Conservation (phyloP, 2,329 filamentous ascomycete species). For the Didymosphaeria variabile region DNA sequence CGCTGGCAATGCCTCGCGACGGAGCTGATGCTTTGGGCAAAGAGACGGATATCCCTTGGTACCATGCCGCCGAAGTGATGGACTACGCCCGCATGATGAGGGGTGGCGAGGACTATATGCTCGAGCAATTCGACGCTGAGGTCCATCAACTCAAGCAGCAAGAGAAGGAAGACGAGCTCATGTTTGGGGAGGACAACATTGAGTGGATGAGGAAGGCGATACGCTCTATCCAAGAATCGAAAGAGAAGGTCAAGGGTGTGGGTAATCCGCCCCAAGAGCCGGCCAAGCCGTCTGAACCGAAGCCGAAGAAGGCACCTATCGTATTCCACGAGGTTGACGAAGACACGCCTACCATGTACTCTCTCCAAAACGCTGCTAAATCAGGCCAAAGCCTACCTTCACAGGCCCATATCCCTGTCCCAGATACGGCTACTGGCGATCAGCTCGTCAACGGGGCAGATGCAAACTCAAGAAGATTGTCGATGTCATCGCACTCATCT, state of each 20-base stretch:
- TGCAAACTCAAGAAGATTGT: conserved; percentile 35
- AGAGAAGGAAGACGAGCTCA: conserved; percentile 86
- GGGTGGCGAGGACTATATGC: conserved; percentile 88
- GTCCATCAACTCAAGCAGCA: conserved; percentile 77
- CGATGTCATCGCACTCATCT: conserved; percentile 42
- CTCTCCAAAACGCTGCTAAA: conserved; percentile 57
- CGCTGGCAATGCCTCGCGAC: conserved; percentile 86
- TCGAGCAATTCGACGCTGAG: conserved; percentile 79
- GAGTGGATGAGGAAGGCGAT: conserved; percentile 92
- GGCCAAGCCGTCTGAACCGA: conserved; percentile 61
- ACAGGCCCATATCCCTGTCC: conserved; percentile 24
- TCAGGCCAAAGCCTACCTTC: conserved; percentile 53
- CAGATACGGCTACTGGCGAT: conserved; percentile 16
- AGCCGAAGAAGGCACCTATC: conserved; percentile 58
- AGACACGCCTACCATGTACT: conserved; percentile 62
- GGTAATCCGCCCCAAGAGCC: conserved; percentile 68
- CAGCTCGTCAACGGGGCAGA: conserved; percentile 7
- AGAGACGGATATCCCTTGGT: conserved; percentile 88
- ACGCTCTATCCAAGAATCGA: conserved; percentile 74
- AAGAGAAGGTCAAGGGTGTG: conserved; percentile 76
- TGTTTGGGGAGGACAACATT: conserved; percentile 86
- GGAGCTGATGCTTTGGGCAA: conserved; percentile 74
- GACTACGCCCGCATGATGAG: conserved; percentile 98
- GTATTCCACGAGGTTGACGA: conserved; percentile 58
- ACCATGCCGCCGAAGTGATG: conserved; percentile 89